phyloP scores from a whole-genome alignment of 345 rosid genomes.

The Gossypium bickii region DNA sequence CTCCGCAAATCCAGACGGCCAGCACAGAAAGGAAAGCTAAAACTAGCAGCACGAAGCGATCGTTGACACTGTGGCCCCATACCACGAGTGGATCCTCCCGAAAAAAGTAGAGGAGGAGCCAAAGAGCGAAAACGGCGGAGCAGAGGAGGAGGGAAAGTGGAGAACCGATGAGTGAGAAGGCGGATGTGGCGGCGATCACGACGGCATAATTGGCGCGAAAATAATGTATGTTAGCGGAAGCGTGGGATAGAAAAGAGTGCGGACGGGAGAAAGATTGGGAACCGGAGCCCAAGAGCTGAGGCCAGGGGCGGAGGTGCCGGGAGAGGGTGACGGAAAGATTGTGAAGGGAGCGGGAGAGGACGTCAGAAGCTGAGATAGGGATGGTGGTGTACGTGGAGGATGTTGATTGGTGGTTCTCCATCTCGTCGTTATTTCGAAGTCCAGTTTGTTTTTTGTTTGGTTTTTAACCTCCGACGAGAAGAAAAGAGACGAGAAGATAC shows the following conservation, averaged over 20 bases:
- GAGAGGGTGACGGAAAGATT: conserved; percentile 38
- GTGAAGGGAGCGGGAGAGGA: conserved; percentile 42
- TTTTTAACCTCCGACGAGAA: neutral
- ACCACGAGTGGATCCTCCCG: conserved; percentile 39
- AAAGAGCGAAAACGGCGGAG: conserved; percentile 22
- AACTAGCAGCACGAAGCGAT: conserved; percentile 23
- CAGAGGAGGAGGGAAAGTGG: conserved; percentile 29
- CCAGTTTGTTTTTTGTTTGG: neutral
- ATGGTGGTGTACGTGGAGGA: conserved; percentile 44
- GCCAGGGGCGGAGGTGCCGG: conserved; percentile 49
- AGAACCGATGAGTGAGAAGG: conserved; percentile 29
- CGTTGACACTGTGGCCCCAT: conserved; percentile 28
- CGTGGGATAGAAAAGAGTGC: conserved; percentile 25
- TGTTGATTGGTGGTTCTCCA: conserved; percentile 8
- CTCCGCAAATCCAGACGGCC: conserved; percentile 32
- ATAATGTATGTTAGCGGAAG: conserved; percentile 25
- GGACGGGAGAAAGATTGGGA: conserved; percentile 17
- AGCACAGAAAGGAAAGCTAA: conserved; percentile 29
- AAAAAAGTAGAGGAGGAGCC: conserved; percentile 40
- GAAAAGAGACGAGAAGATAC: neutral
- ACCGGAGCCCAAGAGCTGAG: conserved; percentile 37
- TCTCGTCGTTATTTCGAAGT: neutral
- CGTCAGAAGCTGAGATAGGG: conserved; percentile 46
- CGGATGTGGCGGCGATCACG: conserved; percentile 21
- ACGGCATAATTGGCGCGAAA: conserved; percentile 44